These are phyloP conservation scores for Houttuynia cordata DNA, from an alignment of 164 flowering plant species.

Conservation along the genomic window DNA sequence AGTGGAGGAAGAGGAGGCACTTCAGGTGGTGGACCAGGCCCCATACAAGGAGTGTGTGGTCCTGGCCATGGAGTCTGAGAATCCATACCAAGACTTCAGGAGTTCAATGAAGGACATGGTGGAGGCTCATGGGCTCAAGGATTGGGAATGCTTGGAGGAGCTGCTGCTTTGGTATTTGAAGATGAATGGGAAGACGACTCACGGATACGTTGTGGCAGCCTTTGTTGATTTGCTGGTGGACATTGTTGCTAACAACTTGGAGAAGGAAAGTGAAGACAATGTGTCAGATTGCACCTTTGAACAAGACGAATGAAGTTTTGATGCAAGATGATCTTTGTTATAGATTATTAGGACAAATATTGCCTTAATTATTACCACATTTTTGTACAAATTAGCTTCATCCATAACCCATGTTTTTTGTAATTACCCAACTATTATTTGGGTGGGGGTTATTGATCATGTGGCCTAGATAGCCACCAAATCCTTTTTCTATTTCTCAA, in stretches of 20 bases:
- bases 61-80: slow-evolving; percentile 52
- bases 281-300: neutral
- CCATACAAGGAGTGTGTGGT: slow-evolving; percentile 41
- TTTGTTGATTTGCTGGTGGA: slow-evolving; percentile 64
- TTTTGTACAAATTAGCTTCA: neutral
- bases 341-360: neutral
- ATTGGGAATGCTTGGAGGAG: slow-evolving; percentile 66
- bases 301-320: neutral
- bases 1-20: slow-evolving; percentile 35
- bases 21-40: slow-evolving; percentile 8
- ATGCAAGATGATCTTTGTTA: neutral
- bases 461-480: neutral
- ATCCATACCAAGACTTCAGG: slow-evolving; percentile 64
- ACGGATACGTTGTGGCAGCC: slow-evolving; percentile 60
- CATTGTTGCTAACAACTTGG: neutral
- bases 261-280: neutral
- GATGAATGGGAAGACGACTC: slow-evolving; percentile 50
- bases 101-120: slow-evolving; percentile 87
- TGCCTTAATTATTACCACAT: neutral
- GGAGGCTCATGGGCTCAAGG: slow-evolving; percentile 53
- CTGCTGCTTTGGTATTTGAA: slow-evolving; percentile 57
- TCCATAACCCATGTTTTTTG: neutral
- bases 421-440: neutral
- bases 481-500: too few species aligned
- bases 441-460: neutral